These are phyloP conservation scores for Cladosporium cucumerinum DNA, from an alignment of 2,329 filamentous ascomycete species.

Conservation along the genomic window DNA sequence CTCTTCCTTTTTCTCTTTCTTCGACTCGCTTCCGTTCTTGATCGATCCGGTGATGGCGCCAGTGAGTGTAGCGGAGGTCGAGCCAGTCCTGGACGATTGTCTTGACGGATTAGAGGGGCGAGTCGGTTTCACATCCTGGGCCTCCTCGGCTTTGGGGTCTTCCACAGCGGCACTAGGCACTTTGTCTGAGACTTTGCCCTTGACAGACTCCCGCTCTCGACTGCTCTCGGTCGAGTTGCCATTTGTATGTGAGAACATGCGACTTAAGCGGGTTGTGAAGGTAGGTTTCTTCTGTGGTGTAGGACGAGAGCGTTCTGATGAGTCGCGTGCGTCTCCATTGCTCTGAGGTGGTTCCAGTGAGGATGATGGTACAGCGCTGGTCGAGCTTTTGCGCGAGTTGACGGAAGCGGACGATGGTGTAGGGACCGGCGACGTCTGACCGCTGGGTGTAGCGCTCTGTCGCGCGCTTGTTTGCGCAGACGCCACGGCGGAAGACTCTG, in stretches of 20 bases:
- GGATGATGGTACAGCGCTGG: constrained; percentile 6
- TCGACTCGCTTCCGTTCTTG: constrained; percentile 29
- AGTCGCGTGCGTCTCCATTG: constrained; percentile 25
- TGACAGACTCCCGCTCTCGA: constrained; percentile 21
- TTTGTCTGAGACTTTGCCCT: constrained; percentile 26
- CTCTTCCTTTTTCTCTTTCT: constrained; percentile 32
- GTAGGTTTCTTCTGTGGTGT: constrained; percentile 37
- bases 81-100: constrained; percentile 29
- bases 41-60: constrained; percentile 13
- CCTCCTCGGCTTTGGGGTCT: constrained; percentile 22
- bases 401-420: constrained; percentile 44
- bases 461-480: constrained; percentile 6
- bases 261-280: constrained; percentile 38
- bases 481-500: neutral
- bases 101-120: constrained; percentile 30
- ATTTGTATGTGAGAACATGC: constrained; percentile 40
- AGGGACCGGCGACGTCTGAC: constrained; percentile 39
- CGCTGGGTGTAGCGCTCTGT: constrained; percentile 7
- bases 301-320: constrained; percentile 20
- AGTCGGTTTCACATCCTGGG: constrained; percentile 17
- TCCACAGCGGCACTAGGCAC: constrained; percentile 29
- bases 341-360: neutral
- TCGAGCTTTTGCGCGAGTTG: constrained; percentile 30
- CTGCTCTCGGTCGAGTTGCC: constrained; percentile 20
- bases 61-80: constrained; percentile 17